Conservation (phyloP, 768 basidiomycete genomes). For the Amanita rimosa region DNA sequence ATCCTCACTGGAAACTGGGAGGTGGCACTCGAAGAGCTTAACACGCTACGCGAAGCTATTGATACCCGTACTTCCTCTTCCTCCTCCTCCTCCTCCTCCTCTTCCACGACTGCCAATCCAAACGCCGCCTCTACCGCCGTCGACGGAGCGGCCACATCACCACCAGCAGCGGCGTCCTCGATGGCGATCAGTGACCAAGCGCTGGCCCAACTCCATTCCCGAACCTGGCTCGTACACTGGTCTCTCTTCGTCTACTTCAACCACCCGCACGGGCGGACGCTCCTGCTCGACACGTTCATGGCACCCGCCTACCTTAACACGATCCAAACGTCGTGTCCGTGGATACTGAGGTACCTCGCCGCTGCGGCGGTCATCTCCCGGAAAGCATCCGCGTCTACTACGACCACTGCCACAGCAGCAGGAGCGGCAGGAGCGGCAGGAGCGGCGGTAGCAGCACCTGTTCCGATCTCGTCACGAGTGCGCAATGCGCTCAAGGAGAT, state of each 20-base stretch:
- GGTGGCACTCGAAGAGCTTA: slow-evolving; percentile 88
- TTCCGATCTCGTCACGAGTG: slow-evolving; percentile 54
- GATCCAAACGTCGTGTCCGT: slow-evolving; percentile 91
- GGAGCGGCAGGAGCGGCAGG: slow-evolving; percentile 9
- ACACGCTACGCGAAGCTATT: slow-evolving; percentile 86
- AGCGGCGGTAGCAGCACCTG: slow-evolving; percentile 14
- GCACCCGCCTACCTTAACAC: slow-evolving; percentile 96
- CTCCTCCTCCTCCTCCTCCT: slow-evolving; percentile 7
- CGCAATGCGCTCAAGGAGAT: slow-evolving; percentile 85
- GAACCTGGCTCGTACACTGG: slow-evolving; percentile 98
- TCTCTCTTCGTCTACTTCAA: slow-evolving; percentile 98
- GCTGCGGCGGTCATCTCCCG: slow-evolving; percentile 89
- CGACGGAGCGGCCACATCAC: not conserved
- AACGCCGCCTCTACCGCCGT: not conserved
- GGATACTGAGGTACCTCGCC: slow-evolving; percentile 91
- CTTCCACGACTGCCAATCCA: slow-evolving; percentile 7
- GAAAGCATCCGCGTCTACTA: slow-evolving; percentile 41
- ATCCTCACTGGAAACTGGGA: slow-evolving; percentile 95
- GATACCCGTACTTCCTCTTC: slow-evolving; percentile 49
- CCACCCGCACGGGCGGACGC: slow-evolving; percentile 81
- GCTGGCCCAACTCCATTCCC: slow-evolving; percentile 80
- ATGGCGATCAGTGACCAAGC: slow-evolving; percentile 44
- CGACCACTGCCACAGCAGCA: too few species aligned
- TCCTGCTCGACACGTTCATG: slow-evolving; percentile 94
- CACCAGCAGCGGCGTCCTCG: slow-evolving; percentile 14